phyloP scores from a whole-genome alignment of 495 filamentous ascomycete genomes.

The Cercophora samala region DNA sequence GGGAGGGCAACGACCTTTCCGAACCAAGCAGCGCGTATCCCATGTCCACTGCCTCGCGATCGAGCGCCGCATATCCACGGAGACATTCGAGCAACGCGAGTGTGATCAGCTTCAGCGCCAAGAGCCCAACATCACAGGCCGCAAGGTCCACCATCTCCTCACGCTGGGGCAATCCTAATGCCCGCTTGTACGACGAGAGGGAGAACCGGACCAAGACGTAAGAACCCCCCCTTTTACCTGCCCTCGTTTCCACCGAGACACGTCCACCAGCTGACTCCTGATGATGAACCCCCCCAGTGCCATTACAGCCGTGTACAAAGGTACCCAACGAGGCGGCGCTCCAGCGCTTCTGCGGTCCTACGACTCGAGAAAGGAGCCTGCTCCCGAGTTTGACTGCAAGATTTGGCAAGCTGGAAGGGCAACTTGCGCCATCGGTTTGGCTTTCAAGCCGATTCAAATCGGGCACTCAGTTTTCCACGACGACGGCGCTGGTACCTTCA shows the following conservation, averaged over 20 bases:
- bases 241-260: background rate
- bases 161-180: conserved; percentile 56
- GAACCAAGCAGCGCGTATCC: conserved; percentile 27
- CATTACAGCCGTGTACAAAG: conserved; percentile 88
- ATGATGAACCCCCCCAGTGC: conserved; percentile 54
- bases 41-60: conserved; percentile 36
- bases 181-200: conserved; percentile 73
- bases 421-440: conserved; percentile 85
- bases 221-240: conserved; percentile 15
- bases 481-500: conserved; percentile 88
- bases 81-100: conserved; percentile 60
- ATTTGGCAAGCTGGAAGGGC: conserved; percentile 96
- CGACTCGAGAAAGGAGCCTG: conserved; percentile 85
- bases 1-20: conserved; percentile 70
- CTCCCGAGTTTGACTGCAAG: conserved; percentile 83
- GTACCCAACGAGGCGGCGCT: conserved; percentile 60
- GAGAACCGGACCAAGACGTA: conserved; percentile 91
- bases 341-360: conserved; percentile 84
- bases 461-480: conserved; percentile 92
- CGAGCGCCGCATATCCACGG: conserved; percentile 40
- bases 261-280: conserved; percentile 23
- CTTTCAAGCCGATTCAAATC: conserved; percentile 93
- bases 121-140: conserved; percentile 41
- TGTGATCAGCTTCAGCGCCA: conserved; percentile 56
- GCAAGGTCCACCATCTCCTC: conserved; percentile 44